Base-by-base conservation (phyloP, 768 basidiomycete species). In the Suillus sp. region DNA sequence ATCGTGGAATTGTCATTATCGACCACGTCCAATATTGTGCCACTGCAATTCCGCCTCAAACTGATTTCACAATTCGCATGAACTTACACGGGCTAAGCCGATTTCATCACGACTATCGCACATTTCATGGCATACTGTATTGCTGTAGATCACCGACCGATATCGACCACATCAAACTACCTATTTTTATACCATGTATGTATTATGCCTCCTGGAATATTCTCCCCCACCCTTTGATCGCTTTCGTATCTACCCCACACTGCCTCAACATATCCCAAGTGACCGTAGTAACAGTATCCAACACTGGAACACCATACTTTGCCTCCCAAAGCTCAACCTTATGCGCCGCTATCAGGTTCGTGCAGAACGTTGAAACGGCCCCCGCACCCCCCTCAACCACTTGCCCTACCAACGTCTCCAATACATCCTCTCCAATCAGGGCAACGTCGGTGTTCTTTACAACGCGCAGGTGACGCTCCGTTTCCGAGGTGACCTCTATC, bases 251-350 rank as follows among this genome's bases (percentile, higher is more conserved):
- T 53, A 53, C 51, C 20, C 30, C 51, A 53, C 51, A 53, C 51
- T 53, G 51, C 51, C 6, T 53, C 51, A 53, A 34, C 51, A 53
- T 53, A 53, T 53, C 51, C 51, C 51, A 53, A n/a, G 51, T 53
- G 32, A 53, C 51, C 11, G 51, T 53, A 13, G 51, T 53, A n/a
- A 53, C 51, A 32, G 51, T 53, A 53, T 53, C 51, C 11, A 53
- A 13, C 51, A 53, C 51, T 13, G 51, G 51, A 53, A 53, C 51
- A 5, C 51, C 51, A n/a, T 34, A 53, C 20, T 53, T 53, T 34
- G 51, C 30, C 51, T 53, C 51, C 51, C 51, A 53, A 34, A 34
- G 20, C 32, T 53, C 51, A 20, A 53, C 51, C 20, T 53, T 53
- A 11, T 53, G 51, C 30, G 51, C 51, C 11, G 51, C 51, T n/a